Evolutionary conservation across 2,329 filamentous ascomycete genomes (phyloP), one percentile per base, ranked within the genome.

Genomic region (Metarhizium anisopliae): DNA sequence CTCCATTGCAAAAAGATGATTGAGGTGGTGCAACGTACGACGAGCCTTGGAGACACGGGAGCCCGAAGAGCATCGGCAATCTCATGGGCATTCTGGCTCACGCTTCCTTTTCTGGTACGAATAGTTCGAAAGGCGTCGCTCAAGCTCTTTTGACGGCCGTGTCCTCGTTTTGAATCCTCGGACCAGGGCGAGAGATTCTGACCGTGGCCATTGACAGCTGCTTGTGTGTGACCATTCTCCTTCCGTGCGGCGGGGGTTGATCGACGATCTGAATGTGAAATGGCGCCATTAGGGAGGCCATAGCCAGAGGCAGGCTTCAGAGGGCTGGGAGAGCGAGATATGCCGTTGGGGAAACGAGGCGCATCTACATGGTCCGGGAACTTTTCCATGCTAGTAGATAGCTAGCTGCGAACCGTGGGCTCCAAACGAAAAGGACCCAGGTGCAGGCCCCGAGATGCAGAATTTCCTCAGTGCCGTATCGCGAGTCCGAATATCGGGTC

Each of bases 21-120:
- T 11, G 10, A 8, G 32, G 32, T 11, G 32, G 32, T 11, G 32
- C 32, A 55, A 63, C 68, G 60, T 87, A 96, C 93, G 71, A 96
- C 84, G 60, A 97, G 83, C 72, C 80, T 91, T 59, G 89, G 86
- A 14, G 93, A 97, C 36, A 99, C 80, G 5, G 94, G 94, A 43
- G 92, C 93, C 67, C 87, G 89, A 58, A 99, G 80, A 53, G 92
- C 91, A 70, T 94, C 90, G 49, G 91, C 92, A 64, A 99, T 84
- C 72, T 97, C 93, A 58, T 95, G 90, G 55, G 91, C 92, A 73
- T 95, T 96, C 68, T 93, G 89, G 74, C 86, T 92, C 64, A 96
- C 86, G 70, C 92, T 97, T 53, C 83, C 89, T 64, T 86, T 89
- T 64, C 91, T 81, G 42, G 82, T 85, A 61, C 90, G 80, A 64